Evolutionary conservation across 768 basidiomycete species (phyloP).

Genomic region (Termitomyces sp.): DNA sequence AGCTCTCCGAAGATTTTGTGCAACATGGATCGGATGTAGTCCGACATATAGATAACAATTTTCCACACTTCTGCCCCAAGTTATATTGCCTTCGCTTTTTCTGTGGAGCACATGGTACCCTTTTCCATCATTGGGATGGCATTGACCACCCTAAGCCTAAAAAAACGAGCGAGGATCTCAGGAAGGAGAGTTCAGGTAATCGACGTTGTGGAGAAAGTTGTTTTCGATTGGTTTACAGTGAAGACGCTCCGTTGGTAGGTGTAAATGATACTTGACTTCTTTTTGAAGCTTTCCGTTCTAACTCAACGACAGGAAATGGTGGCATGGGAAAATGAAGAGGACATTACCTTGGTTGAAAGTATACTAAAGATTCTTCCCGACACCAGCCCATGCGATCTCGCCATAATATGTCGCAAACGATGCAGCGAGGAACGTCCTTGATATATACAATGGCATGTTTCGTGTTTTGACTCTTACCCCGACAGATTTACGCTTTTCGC

Average conservation of each 20-base stretch:
- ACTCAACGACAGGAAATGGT: slow-evolving; percentile 13
- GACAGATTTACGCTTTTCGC: slow-evolving; percentile 23
- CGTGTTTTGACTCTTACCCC: slow-evolving; percentile 14
- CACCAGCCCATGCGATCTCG: slow-evolving; percentile 45
- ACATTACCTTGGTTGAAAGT: slow-evolving; percentile 26
- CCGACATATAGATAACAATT: slow-evolving; percentile 27
- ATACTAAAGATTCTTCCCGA: slow-evolving; percentile 44
- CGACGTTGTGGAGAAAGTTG: slow-evolving; percentile 19
- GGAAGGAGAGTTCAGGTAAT: neutral
- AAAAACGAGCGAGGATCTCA: slow-evolving; percentile 13
- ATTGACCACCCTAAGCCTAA: slow-evolving; percentile 15
- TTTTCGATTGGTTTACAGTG: slow-evolving; percentile 16
- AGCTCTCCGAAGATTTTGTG: slow-evolving; percentile 11
- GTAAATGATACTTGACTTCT: neutral
- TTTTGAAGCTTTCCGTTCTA: neutral
- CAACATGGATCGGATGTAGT: slow-evolving; percentile 27
- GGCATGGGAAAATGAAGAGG: slow-evolving; percentile 25
- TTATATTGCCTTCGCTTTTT: slow-evolving; percentile 38
- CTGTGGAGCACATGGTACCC: slow-evolving; percentile 37
- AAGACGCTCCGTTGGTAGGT: slow-evolving; percentile 6
- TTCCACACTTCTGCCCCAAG: slow-evolving; percentile 42
- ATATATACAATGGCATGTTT: slow-evolving; percentile 15
- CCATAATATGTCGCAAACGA: slow-evolving; percentile 42
- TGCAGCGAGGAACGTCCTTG: slow-evolving; percentile 35
- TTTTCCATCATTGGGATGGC: neutral